Evolutionary conservation across 139 green algal species (phyloP).

Genomic region (Astrephomene gubernaculifera): DNA sequence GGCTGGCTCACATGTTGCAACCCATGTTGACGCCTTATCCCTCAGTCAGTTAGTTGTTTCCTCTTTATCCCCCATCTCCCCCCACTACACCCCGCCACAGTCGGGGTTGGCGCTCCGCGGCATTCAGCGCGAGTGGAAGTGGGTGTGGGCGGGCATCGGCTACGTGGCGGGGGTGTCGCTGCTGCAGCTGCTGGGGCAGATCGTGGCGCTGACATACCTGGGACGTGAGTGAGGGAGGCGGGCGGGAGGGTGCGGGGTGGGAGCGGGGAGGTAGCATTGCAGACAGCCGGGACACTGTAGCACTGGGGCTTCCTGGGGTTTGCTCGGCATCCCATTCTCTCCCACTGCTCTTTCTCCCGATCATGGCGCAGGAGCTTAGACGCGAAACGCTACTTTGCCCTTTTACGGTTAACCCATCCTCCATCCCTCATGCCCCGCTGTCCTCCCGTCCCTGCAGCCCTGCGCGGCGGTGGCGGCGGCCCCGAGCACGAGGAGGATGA

Average conservation of each 20-base stretch:
- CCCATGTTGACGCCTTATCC: too few relatives aligned
- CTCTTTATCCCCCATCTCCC: too few relatives aligned
- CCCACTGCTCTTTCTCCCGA: neutral
- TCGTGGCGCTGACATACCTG: slow-evolving; percentile 23
- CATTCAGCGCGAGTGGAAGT: slow-evolving; percentile 15
- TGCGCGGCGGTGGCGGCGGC: neutral
- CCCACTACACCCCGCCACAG: neutral
- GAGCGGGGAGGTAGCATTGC: neutral
- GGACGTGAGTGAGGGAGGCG: slow-evolving; percentile 24
- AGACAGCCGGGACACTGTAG: neutral
- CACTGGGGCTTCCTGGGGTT: neutral
- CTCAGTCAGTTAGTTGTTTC: too few relatives aligned
- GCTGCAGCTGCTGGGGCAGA: neutral
- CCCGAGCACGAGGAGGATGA: slow-evolving; percentile 5
- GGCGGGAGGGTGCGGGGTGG: neutral
- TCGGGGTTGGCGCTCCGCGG: neutral
- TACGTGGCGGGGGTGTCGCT: neutral
- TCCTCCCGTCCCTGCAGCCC: neutral
- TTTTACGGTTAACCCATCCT: neutral
- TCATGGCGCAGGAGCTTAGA: neutral
- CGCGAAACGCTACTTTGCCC: neutral
- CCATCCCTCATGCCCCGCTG: neutral
- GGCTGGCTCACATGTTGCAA: too few relatives aligned
- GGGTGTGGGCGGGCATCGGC: slow-evolving; percentile 32
- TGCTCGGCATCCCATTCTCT: neutral